Evolutionary conservation across 2,329 filamentous ascomycete species (phyloP), one percentile per base, ranked within the genome.

Genomic region (Nemania bipapillata): DNA sequence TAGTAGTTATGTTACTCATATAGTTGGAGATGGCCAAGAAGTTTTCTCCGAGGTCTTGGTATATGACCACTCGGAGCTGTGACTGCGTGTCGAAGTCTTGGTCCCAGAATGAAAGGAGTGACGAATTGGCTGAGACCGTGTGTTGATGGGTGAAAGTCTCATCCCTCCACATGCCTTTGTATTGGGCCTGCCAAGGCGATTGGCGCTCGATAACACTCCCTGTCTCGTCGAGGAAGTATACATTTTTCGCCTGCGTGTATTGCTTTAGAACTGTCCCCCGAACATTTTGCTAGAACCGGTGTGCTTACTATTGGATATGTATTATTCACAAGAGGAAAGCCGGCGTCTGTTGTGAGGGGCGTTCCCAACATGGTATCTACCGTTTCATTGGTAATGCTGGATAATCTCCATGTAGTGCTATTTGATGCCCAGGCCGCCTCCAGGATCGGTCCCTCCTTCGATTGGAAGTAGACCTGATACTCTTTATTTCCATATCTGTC

Each of bases 381-480:
- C 8, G 20, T 12, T 6, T 20, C 54, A 7, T 42, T 12, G 3
- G 24, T 57, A 20, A 57, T 28, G 9, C 12, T 45, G 7, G 22
- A 45, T 45, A 15, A 4, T 6, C 30, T 57, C 35, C 54, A 57
- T 37, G 2, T 42, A 5, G 35, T 22, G 2, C 9, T 7, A 22
- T 28, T 57, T 45, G 35, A 57, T 20, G 35, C 32, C 35, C 35
- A 57, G 20, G 54, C 35, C 28, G 54, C 54, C 15, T 57, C 54
- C 7, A 57, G 12, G 26, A 55, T 40, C 4, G 4, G 8, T 6
- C 54, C 54, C 2, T 57, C 35, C 22, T n/a, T 57, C 28, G 24
- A 42, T 28, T 57, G 35, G 20, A 45, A 12, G 24, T 57, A 45
- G 28, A 57, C 35, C 11, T 37, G 37, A 57, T 57, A 57, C 11